A percentile compares a stretch with the other conserved stretches of the same genome.
phyloP scores from a whole-genome alignment of 805 yeast genomes.

The Nematodospora valgi region DNA sequence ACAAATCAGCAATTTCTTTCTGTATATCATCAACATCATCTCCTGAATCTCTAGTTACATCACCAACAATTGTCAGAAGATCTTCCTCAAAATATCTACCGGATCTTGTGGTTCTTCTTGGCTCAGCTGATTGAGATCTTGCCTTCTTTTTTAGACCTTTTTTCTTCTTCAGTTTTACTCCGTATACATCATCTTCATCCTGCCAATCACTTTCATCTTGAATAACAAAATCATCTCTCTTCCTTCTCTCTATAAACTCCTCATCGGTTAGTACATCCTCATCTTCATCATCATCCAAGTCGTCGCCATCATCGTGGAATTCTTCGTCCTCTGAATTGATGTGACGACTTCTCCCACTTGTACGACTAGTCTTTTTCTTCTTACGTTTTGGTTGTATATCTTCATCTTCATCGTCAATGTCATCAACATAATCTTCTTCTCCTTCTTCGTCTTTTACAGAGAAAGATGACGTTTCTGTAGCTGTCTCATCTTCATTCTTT shows the following conservation, averaged over 20 bases:
- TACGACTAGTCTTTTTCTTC: background rate
- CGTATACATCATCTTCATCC: conserved; percentile 8
- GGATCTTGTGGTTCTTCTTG: conserved; percentile 18
- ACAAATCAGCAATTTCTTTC: conserved; percentile 64
- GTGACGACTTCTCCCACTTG: conserved; percentile 9
- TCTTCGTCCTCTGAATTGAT: conserved; percentile 9
- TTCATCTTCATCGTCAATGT: conserved; percentile 9
- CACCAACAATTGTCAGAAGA: conserved; percentile 9
- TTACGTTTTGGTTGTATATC: conserved; percentile 2
- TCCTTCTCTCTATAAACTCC: conserved; percentile 9
- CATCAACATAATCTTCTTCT: conserved; percentile 9
- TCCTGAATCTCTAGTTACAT: conserved; percentile 14
- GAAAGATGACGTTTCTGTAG: too few relatives aligned
- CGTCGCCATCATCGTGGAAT: conserved; percentile 19
- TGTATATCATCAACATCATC: conserved; percentile 42
- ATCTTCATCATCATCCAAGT: conserved; percentile 13
- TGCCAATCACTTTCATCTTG: conserved; percentile 9
- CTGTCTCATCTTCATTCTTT: conserved; percentile 6
- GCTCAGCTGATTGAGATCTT: conserved; percentile 5
- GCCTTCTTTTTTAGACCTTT: conserved; percentile 2
- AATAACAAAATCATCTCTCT: conserved; percentile 3
- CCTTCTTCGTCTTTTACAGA: conserved; percentile 10
- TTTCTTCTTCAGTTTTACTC: conserved; percentile 5
- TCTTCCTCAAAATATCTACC: conserved; percentile 8
- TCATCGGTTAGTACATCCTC: conserved; percentile 8